Evolutionary conservation across 257 asterid genomes (phyloP).

Genomic region (Przewalskia tangutica): DNA sequence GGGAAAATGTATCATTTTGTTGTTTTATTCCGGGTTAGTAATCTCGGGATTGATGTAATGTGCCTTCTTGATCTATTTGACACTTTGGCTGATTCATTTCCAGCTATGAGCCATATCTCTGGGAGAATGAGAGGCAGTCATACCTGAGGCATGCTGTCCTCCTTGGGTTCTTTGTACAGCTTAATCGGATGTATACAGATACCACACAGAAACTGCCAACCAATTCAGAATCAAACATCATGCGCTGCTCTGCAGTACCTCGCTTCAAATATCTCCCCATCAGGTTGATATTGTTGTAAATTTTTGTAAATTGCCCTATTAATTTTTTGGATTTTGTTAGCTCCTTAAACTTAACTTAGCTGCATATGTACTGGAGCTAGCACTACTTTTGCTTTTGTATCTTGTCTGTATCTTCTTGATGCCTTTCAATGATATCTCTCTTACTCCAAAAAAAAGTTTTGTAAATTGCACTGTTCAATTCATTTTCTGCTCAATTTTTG

Average conservation of each 20-base stretch:
- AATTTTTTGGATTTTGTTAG: too few species aligned
- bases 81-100: constrained; percentile 17
- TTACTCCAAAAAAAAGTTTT: not conserved
- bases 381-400: too few species aligned
- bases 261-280: constrained; percentile 98
- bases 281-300: constrained; percentile 46
- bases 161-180: constrained; percentile 94
- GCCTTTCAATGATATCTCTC: too few species aligned
- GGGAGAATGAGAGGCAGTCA: constrained; percentile 94
- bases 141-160: constrained; percentile 91
- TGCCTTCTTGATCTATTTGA: not conserved
- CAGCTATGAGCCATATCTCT: constrained; percentile 91
- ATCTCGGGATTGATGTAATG: not conserved
- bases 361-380: too few species aligned
- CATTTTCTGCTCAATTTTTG: not conserved
- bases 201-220: constrained; percentile 65
- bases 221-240: constrained; percentile 86
- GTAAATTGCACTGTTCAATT: not conserved
- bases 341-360: too few species aligned
- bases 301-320: not conserved
- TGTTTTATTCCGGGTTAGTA: not conserved
- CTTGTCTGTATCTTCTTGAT: too few species aligned
- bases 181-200: constrained; percentile 67
- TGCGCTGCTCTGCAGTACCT: constrained; percentile 93
- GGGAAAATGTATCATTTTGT: not conserved